phyloP scores from a whole-genome alignment of 768 basidiomycete genomes.

The Rhodotorula kratochvilovae region DNA sequence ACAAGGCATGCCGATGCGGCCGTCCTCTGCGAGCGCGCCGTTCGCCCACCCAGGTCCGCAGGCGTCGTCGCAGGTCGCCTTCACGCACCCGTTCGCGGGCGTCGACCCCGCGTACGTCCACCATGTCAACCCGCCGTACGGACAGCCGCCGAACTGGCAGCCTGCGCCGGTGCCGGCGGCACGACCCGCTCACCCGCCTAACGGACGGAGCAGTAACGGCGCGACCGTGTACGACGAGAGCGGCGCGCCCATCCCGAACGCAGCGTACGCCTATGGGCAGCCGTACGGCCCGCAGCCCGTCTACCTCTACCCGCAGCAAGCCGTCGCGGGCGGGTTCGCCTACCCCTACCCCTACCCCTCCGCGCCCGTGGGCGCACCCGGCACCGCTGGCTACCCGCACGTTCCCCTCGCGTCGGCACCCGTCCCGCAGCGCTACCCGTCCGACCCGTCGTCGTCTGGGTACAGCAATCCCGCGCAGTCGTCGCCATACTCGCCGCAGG shows the following conservation, averaged over 20 bases:
- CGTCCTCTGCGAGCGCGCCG: neutral
- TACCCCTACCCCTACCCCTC: slow-evolving; percentile 8
- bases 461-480: neutral
- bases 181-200: no score
- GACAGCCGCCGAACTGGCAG: neutral
- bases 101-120: neutral
- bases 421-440: neutral
- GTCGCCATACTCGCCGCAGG: neutral
- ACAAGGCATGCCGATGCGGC: neutral
- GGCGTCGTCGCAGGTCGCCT: neutral
- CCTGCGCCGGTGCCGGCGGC: no score
- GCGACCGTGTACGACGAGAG: neutral
- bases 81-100: neutral
- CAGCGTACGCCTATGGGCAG: neutral
- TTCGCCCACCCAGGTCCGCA: neutral
- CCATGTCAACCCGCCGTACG: neutral
- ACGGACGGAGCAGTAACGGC: neutral
- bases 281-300: neutral
- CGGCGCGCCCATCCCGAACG: no score
- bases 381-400: neutral
- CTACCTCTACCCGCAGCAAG: neutral
- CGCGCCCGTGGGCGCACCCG: slow-evolving; percentile 2
- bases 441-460: neutral
- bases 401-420: neutral
- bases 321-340: neutral